Conservation (phyloP, 345 rosid genomes). For the Gossypium herbaceum region DNA sequence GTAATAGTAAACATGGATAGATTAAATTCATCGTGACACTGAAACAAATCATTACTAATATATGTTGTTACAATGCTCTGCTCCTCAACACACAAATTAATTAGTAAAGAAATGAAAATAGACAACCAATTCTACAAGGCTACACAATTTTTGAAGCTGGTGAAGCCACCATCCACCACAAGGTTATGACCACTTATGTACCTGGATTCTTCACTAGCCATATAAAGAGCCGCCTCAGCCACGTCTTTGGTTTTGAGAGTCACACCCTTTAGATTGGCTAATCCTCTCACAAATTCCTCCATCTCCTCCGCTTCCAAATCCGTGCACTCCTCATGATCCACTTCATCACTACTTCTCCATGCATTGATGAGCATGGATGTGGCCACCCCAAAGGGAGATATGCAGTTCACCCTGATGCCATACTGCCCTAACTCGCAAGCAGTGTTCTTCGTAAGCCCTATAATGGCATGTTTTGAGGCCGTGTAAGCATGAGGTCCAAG, state of each 20-base stretch:
- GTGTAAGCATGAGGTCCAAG: constrained; percentile 1
- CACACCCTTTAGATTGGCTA: constrained; percentile 12
- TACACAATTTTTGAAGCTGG: constrained; percentile 11
- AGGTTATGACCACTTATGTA: constrained; percentile 16
- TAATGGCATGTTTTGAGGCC: constrained; percentile 20
- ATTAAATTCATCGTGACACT: too few species aligned
- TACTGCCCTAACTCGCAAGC: constrained; percentile 23
- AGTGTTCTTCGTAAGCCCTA: constrained; percentile 19
- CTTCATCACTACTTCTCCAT: background rate
- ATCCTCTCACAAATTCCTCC: constrained; percentile 13
- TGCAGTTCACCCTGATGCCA: constrained; percentile 25
- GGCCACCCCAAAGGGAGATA: constrained; percentile 18
- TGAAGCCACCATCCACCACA: constrained; percentile 12
- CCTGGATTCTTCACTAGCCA: constrained; percentile 10
- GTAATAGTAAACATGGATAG: too few species aligned
- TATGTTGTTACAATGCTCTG: background rate
- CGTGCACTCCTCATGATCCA: background rate
- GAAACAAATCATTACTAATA: background rate
- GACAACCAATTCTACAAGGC: background rate
- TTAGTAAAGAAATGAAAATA: background rate
- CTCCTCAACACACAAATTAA: background rate
- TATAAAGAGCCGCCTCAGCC: constrained; percentile 9
- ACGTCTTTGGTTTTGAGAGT: constrained; percentile 10
- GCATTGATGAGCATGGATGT: constrained; percentile 15
- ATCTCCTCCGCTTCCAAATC: constrained; percentile 6